These are phyloP conservation scores for Mycosphaerella sp. DNA, from an alignment of 2,329 filamentous ascomycete species.

Conservation along the genomic window DNA sequence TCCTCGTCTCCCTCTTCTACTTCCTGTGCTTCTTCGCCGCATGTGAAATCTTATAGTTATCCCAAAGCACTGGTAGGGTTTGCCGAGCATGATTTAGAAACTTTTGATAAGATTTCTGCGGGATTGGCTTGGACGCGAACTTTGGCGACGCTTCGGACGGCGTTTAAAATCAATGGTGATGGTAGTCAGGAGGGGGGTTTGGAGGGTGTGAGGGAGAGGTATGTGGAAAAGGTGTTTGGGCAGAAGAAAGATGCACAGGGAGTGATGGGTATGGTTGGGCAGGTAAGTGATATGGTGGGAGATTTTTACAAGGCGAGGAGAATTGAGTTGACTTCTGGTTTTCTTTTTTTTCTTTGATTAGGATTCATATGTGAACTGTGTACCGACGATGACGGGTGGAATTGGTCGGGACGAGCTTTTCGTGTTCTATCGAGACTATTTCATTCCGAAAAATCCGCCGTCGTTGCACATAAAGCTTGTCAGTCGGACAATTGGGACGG, in stretches of 20 bases:
- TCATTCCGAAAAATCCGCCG: constrained; percentile 49
- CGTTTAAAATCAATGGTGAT: constrained; percentile 24
- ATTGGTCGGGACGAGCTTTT: constrained; percentile 39
- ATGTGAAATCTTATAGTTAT: constrained; percentile 39
- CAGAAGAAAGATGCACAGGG: constrained; percentile 24
- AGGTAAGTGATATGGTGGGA: background rate
- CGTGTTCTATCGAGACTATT: constrained; percentile 52
- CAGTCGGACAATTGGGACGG: constrained; percentile 50
- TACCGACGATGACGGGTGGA: constrained; percentile 43
- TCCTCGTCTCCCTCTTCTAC: constrained; percentile 2
- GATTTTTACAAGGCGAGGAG: background rate
- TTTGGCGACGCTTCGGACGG: constrained; percentile 33
- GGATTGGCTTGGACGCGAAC: constrained; percentile 41
- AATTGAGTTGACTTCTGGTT: background rate
- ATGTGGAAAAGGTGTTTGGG: constrained; percentile 26
- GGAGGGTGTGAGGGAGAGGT: constrained; percentile 36
- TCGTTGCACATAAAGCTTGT: constrained; percentile 50
- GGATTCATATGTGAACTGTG: constrained; percentile 31
- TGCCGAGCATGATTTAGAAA: constrained; percentile 37
- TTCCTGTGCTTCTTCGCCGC: constrained; percentile 23
- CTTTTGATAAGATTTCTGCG: constrained; percentile 39
- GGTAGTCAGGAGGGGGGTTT: constrained; percentile 20
- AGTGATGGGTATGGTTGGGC: constrained; percentile 24
- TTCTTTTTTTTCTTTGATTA: background rate
- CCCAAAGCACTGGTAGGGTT: constrained; percentile 37